Evolutionary conservation across 78 protist genomes (phyloP), one percentile per base, ranked within the genome.

Genomic region (Dictyostelium firmibasis): DNA sequence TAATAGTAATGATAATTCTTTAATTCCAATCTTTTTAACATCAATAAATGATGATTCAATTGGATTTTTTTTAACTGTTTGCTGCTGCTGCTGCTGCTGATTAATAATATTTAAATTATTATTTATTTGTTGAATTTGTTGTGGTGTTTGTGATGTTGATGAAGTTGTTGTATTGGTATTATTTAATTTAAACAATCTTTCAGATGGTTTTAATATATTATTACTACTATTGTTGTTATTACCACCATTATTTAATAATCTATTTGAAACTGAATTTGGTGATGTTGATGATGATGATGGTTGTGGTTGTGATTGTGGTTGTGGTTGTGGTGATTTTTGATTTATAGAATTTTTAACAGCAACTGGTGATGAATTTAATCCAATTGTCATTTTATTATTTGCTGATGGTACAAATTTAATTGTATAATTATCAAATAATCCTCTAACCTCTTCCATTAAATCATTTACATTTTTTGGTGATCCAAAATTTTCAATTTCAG

Each of bases 401-500:
- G 92, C 0, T 27, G 82, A 23, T 47, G 81, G 43, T 18, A 79
- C n/a, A 4, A 82, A 9, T 36, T 60, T 38, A 41, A 35, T 64
- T 2, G 43, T n/a, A 79, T 79, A 88, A 27, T 41, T 62, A 25
- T 89, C 94, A 14, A 89, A 41, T 33, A 78, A 38, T 47, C 60
- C 36, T 70, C 86, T 89, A 31, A 81, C 94, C 23, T 89, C 87
- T 38, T 89, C 94, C 77, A 89, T 79, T 25, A 89, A 78, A 9
- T 81, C 83, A 44, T 69, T 41, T 31, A 89, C n/a, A 70, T 47
- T 29, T 33, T 81, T 78, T 8, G 94, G 10, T 43, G 94, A 47
- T 31, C 94, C 94, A 81, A 69, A 89, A 31, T 78, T 81, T 70
- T 89, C 94, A 67, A 89, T 81, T 50, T 89, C 94, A 23, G 35